Percentiles rank a stretch among this genome's conserved stretches.
phyloP scores from a whole-genome alignment of 257 asterid species.

The Solanum habrochaites region DNA sequence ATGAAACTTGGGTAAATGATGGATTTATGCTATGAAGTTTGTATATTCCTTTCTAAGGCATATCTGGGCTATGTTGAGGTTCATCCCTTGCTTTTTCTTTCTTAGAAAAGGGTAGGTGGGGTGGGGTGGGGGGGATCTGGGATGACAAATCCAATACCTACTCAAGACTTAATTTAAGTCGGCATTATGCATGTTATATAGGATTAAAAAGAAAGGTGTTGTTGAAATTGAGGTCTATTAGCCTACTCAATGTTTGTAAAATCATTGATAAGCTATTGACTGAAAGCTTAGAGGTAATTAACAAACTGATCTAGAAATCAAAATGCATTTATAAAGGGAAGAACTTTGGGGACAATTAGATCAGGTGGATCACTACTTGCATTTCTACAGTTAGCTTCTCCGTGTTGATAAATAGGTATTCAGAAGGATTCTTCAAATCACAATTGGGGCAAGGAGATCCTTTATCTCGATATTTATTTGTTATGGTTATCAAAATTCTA shows the following conservation, averaged over 20 bases:
- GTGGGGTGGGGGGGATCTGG: background rate
- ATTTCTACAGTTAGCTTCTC: background rate
- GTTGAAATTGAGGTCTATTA: background rate
- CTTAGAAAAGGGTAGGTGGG: background rate
- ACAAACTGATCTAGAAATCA: background rate
- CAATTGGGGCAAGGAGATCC: background rate
- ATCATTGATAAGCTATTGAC: background rate
- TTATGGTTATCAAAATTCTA: background rate
- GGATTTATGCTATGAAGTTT: background rate
- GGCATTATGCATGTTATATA: background rate
- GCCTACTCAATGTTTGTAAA: background rate
- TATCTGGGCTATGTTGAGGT: background rate
- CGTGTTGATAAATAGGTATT: background rate
- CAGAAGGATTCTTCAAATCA: background rate
- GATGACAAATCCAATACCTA: background rate
- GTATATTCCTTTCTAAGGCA: background rate
- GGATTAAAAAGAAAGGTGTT: background rate
- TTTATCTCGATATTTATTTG: background rate
- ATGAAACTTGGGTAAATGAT: background rate
- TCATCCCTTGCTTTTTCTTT: background rate
- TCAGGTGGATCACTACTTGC: background rate
- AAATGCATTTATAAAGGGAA: background rate
- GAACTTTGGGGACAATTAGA: background rate
- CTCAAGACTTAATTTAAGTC: background rate
- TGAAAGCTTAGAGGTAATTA: background rate